Percentiles rank a stretch among this genome's conserved stretches.
These are phyloP conservation scores for Epichloe sp. DNA, from an alignment of 2,329 filamentous ascomycete species.

Conservation along the genomic window DNA sequence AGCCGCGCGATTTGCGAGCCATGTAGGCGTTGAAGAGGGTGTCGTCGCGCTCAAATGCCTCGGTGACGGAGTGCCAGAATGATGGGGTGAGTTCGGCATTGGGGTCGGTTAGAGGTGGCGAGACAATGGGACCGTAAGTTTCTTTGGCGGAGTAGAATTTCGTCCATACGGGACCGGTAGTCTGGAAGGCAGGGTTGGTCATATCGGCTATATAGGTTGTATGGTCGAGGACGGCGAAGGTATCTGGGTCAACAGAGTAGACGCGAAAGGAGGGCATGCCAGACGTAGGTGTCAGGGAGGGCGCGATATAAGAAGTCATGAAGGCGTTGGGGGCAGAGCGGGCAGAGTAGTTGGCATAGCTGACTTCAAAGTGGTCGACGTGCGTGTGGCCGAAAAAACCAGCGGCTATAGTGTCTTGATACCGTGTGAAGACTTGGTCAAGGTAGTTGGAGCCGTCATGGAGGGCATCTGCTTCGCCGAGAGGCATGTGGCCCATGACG, in stretches of 20 bases:
- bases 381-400: constrained; percentile 49
- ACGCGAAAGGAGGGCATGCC: constrained; percentile 45
- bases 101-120: constrained; percentile 24
- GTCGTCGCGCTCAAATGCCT: constrained; percentile 29
- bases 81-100: constrained; percentile 36
- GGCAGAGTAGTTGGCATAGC: constrained; percentile 34
- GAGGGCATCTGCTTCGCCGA: constrained; percentile 36
- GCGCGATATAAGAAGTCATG: constrained; percentile 39
- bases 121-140: constrained; percentile 33
- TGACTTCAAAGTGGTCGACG: constrained; percentile 41
- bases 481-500: constrained; percentile 44
- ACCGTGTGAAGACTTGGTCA: constrained; percentile 40
- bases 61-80: constrained; percentile 47
- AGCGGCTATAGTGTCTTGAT: constrained; percentile 38
- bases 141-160: constrained; percentile 44
- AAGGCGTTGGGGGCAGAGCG: constrained; percentile 29
- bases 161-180: constrained; percentile 34
- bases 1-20: constrained; percentile 33
- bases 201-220: constrained; percentile 43
- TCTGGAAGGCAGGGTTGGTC: constrained; percentile 28
- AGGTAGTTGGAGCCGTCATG: constrained; percentile 39
- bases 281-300: constrained; percentile 40
- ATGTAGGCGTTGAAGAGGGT: constrained; percentile 33
- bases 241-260: constrained; percentile 43
- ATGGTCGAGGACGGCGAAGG: constrained; percentile 40